Base-by-base conservation (phyloP, 2,329 filamentous ascomycete species). In the Fonsecaea multimorphosa region DNA sequence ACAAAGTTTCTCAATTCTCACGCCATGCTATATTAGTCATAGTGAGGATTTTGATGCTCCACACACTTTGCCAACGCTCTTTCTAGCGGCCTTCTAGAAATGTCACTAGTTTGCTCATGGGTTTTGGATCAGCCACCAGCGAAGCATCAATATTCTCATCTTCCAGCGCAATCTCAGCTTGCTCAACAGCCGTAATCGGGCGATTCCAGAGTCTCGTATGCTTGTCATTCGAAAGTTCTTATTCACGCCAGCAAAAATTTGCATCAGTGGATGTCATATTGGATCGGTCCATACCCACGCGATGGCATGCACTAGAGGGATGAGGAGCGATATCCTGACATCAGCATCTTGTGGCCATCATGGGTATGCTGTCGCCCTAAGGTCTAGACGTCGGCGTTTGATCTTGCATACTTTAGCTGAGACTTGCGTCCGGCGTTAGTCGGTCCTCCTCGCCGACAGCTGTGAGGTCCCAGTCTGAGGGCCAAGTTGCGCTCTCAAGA, bases 1-100 rank as follows among this genome's bases (percentile, higher is more conserved):
- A 19, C 27, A 8, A 19, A 53, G 32, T 62, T 59, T 57, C 27
- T 32, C 24, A 14, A 29, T 24, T n/a, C 36, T 27, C 19, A 54
- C 34, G 16, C 61, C 32, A 53, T 34, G 6, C 62, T 22, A 1
- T 5, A 31, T 40, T 32, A 3, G 49, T 22, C 19, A 44, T 59
- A 59, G 46, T 49, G 36, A 53, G 61, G 61, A 53, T 36, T 29
- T 16, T 27, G 31, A 14, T 38, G 31, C 31, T 29, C 46, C 58
- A 19, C 44, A 32, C 46, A 44, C 31, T 55, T 51, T 57, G 5
- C 11, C 54, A 32, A 61, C 27, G 34, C 32, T 31, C 29, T 57
- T 64, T 64, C 61, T 64, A 61, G 60, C 51, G 29, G 14, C 22
- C 44, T 24, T 49, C n/a, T 40, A 16, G 38, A 40, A 40, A 19